These are phyloP conservation scores for Diplosphaera chodatii DNA, from an alignment of 139 green algal species.

Conservation along the genomic window DNA sequence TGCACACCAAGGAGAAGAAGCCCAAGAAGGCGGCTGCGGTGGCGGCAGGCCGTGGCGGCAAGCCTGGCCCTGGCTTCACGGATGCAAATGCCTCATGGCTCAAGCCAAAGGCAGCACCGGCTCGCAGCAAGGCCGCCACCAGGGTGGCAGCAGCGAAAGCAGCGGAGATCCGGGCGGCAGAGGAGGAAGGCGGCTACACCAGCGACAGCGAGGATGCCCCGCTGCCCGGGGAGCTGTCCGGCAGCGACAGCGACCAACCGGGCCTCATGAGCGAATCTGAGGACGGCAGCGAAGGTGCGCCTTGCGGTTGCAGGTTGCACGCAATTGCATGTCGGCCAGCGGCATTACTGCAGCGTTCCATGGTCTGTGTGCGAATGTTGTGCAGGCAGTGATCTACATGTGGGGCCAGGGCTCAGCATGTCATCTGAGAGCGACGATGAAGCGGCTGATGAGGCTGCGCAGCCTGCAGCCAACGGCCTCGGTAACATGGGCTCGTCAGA, in stretches of 20 bases:
- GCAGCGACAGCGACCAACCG: background rate
- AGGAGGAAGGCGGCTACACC: conserved; percentile 14
- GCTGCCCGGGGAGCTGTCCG: conserved; percentile 10
- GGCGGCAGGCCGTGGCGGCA: background rate
- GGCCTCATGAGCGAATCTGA: background rate
- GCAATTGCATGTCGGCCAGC: too few relatives aligned
- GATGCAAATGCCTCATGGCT: conserved; percentile 73
- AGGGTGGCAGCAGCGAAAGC: too few relatives aligned
- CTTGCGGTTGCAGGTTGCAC: background rate
- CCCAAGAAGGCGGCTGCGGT: background rate
- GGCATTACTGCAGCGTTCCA: too few relatives aligned
- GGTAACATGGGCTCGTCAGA: background rate
- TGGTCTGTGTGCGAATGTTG: background rate
- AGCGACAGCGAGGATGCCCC: conserved; percentile 20
- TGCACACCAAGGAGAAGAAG: background rate
- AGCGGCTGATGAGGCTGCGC: background rate
- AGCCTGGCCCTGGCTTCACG: conserved; percentile 35
- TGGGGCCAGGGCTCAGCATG: background rate
- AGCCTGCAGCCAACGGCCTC: background rate
- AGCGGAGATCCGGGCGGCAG: background rate
- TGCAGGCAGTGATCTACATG: background rate
- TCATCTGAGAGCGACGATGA: background rate
- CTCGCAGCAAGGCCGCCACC: background rate
- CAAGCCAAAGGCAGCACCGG: conserved; percentile 40
- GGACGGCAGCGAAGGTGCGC: conserved; percentile 9